These are phyloP conservation scores for Xerocomus minutiporus DNA, from an alignment of 1,284 basidiomycete genomes.

Conservation along the genomic window DNA sequence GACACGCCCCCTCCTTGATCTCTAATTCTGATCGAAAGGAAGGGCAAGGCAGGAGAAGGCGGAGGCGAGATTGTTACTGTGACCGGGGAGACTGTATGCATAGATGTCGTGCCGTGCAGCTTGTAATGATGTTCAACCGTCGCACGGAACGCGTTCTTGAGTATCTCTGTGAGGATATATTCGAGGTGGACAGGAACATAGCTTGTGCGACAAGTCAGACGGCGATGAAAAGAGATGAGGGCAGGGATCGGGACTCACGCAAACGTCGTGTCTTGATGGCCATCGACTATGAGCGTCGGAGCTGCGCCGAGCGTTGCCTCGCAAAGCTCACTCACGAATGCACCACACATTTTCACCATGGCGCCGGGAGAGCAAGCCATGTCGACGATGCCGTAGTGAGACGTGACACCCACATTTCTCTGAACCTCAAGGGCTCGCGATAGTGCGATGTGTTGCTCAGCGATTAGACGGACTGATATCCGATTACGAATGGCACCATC, in stretches of 20 bases:
- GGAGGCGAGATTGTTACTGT: slow-evolving; percentile 68
- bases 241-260: slow-evolving; percentile 47
- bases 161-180: slow-evolving; percentile 81
- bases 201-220: slow-evolving; percentile 38
- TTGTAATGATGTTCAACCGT: slow-evolving; percentile 74
- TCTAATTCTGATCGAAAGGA: slow-evolving; percentile 74
- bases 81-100: slow-evolving; percentile 55
- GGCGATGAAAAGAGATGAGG: neutral
- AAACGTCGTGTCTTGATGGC: slow-evolving; percentile 66
- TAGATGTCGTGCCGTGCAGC: slow-evolving; percentile 34
- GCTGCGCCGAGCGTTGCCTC: slow-evolving; percentile 79
- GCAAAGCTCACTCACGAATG: slow-evolving; percentile 78
- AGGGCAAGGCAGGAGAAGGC: slow-evolving; percentile 39
- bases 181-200: slow-evolving; percentile 88
- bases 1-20: slow-evolving; percentile 85
- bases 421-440: slow-evolving; percentile 54
- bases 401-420: slow-evolving; percentile 29
- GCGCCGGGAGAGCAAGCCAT: slow-evolving; percentile 61
- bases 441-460: slow-evolving; percentile 87
- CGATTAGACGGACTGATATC: slow-evolving; percentile 85
- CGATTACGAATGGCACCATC: slow-evolving; percentile 83
- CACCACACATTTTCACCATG: slow-evolving; percentile 74
- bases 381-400: slow-evolving; percentile 65
- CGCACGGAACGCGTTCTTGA: slow-evolving; percentile 88
- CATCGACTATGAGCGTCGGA: slow-evolving; percentile 67